Conservation (phyloP, 257 asterid species). For the Solanum infundibuliforme region DNA sequence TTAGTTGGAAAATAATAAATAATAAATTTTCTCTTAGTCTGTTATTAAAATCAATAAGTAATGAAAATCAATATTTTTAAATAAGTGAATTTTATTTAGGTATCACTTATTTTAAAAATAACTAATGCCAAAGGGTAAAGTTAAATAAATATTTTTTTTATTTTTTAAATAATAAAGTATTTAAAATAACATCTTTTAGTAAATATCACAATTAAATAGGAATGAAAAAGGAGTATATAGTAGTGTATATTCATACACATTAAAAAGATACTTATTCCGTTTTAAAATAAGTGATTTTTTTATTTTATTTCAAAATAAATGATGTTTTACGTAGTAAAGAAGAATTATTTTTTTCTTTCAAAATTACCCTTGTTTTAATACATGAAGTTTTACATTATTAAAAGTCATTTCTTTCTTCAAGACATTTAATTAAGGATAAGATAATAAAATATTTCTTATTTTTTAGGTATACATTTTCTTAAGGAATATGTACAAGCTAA, state of each 20-base stretch:
- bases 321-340: too few species aligned
- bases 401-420: background rate
- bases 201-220: background rate
- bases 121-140: background rate
- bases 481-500: too few species aligned
- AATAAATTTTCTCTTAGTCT: background rate
- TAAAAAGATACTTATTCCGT: background rate
- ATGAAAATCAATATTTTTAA: background rate
- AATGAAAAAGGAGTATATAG: background rate
- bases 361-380: background rate
- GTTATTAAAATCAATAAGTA: background rate
- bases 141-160: too few species aligned
- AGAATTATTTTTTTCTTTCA: background rate
- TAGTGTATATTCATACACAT: background rate
- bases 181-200: background rate
- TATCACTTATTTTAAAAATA: background rate
- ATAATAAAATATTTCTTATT: too few species aligned
- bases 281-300: too few species aligned
- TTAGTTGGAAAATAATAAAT: background rate
- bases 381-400: background rate
- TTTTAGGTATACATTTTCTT: too few species aligned
- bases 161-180: background rate
- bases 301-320: too few species aligned
- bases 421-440: too few species aligned
- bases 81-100: background rate